A percentile compares a stretch with the other conserved stretches of the same genome.
Conservation (phyloP, 345 rosid genomes). For the Ricinus communis region DNA sequence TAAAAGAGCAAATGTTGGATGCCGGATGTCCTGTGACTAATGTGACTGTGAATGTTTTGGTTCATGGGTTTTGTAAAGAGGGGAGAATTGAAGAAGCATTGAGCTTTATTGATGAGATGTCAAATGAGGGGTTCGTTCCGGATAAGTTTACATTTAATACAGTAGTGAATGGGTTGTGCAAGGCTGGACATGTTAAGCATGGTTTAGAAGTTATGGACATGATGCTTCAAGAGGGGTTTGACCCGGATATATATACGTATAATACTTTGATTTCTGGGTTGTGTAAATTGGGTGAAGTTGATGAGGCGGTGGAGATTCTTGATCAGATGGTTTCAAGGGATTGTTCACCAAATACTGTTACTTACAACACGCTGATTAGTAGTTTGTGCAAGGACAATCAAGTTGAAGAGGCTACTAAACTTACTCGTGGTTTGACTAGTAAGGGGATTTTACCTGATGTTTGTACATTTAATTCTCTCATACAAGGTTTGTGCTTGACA, state of each 20-base stretch:
- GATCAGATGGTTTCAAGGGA: conserved; percentile 77
- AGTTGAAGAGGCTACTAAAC: conserved; percentile 70
- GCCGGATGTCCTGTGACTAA: conserved; percentile 50
- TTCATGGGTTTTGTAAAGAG: conserved; percentile 80
- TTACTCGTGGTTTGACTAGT: conserved; percentile 61
- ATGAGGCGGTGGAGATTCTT: conserved; percentile 74
- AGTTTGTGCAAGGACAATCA: conserved; percentile 80
- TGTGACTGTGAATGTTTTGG: conserved; percentile 78
- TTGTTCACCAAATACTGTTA: conserved; percentile 80
- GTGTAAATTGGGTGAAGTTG: conserved; percentile 76
- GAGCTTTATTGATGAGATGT: conserved; percentile 62
- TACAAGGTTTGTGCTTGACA: conserved; percentile 74
- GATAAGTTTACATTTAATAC: conserved; percentile 82
- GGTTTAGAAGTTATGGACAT: conserved; percentile 75
- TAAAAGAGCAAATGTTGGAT: conserved; percentile 60
- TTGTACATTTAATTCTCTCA: conserved; percentile 72
- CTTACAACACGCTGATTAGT: conserved; percentile 87
- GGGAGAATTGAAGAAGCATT: conserved; percentile 73
- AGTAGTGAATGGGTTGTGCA: conserved; percentile 80
- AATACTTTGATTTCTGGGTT: conserved; percentile 81
- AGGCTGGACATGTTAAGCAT: conserved; percentile 73
- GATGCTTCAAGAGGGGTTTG: conserved; percentile 86
- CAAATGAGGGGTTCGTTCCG: conserved; percentile 62
- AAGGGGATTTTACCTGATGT: conserved; percentile 77
- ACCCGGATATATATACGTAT: conserved; percentile 77